Conservation (phyloP, 371 early-diverging fungal genomes). For the Mucor mucedo region DNA sequence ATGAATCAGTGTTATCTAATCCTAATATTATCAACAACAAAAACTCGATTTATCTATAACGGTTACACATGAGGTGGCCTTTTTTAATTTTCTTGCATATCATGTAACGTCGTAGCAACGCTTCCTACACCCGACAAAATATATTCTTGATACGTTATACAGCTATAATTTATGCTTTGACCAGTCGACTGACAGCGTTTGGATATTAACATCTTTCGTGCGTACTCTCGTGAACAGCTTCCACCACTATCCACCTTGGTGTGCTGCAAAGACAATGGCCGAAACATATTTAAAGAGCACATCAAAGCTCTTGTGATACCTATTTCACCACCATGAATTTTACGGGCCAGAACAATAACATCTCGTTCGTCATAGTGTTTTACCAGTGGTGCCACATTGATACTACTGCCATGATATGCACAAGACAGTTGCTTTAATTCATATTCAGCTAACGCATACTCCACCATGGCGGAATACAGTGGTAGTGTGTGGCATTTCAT, state of each 20-base stretch:
- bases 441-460: background rate
- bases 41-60: no score
- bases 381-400: background rate
- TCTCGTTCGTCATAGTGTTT: background rate
- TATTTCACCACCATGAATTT: background rate
- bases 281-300: background rate
- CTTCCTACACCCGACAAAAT: background rate
- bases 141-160: background rate
- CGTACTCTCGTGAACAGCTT: background rate
- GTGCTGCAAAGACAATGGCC: background rate
- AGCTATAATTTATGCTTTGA: background rate
- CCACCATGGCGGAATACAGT: background rate
- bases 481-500: background rate
- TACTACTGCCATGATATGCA: background rate
- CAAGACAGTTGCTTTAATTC: background rate
- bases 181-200: background rate
- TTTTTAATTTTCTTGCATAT: no score
- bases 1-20: no score
- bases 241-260: background rate
- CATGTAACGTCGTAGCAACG: background rate
- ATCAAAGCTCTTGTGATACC: background rate
- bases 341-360: background rate
- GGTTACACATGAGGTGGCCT: no score
- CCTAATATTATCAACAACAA: no score
- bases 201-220: background rate